Base-by-base conservation (phyloP, 306 rosid species). In the Albizia julibrissin region DNA sequence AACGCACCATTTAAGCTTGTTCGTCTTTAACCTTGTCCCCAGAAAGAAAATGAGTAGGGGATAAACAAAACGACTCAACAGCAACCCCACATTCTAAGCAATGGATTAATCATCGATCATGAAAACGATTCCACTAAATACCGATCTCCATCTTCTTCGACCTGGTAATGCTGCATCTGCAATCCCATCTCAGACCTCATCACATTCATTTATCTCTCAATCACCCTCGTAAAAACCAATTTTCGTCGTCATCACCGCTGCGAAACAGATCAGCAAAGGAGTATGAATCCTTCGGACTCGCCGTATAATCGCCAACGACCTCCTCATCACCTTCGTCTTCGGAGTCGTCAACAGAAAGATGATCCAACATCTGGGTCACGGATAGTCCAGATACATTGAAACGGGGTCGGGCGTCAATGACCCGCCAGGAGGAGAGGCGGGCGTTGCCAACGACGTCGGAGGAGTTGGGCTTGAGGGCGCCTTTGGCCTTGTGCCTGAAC, bases 401-500 rank as follows among this genome's bases (percentile, higher is more conserved):
- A 2, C 77, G 73, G 49, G 90, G 69, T 50, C 71, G 84, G 7
- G 39, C n/a, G n/a, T n/a, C n/a, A n/a, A n/a, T n/a, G n/a, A n/a
- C n/a, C n/a, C n/a, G n/a, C n/a, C n/a, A n/a, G n/a, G n/a, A n/a
- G n/a, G n/a, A n/a, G n/a, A n/a, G n/a, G n/a, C n/a, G n/a, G n/a
- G n/a, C 26, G 40, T 50, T 84, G 69, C 37, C 74, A 88, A 69
- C 78, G 46, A 82, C 83, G 74, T 81, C 67, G 22, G 3, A 3
- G 0, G 86, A 78, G 54, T 80, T 47, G 18, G 3, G 29, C 87
- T 89, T 93, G 15, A 77, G 89, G 74, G 83, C 40, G 5, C 97
- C 99, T 65, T 93, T 93, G 61, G 90, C 50, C 80, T 92, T 93
- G 73, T 69, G 77, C 66, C 84, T 90, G 78, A 97, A 82, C 91